Percentiles rank a stretch among this genome's conserved stretches.
Conservation (phyloP, 2,329 filamentous ascomycete genomes). For the Hyphodiscus sp. region DNA sequence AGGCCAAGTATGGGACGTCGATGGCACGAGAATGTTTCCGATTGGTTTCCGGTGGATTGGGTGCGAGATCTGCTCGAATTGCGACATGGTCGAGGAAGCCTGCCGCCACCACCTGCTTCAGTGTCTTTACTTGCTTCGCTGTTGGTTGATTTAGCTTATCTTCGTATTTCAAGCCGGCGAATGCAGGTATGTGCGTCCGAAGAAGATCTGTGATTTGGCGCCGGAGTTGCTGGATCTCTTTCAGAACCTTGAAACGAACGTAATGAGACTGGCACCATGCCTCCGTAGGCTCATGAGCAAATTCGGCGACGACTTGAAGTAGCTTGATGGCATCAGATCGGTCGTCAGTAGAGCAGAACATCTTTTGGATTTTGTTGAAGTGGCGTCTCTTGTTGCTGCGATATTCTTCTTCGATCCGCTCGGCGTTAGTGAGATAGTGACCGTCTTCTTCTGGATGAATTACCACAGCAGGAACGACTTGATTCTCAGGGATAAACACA, state of each 20-base stretch:
- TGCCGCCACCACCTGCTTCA: conserved; percentile 87
- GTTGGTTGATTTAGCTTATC: conserved; percentile 54
- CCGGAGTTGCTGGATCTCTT: conserved; percentile 78
- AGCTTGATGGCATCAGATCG: conserved; percentile 85
- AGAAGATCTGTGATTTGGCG: conserved; percentile 78
- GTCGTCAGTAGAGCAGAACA: conserved; percentile 75
- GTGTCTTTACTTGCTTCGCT: conserved; percentile 63
- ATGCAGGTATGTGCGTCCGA: conserved; percentile 64
- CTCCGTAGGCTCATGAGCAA: conserved; percentile 66
- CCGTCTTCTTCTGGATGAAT: conserved; percentile 38
- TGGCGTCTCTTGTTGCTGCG: conserved; percentile 55
- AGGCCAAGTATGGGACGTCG: conserved; percentile 84
- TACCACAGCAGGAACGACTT: conserved; percentile 56
- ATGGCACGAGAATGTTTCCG: conserved; percentile 78
- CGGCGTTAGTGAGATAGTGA: conserved; percentile 53
- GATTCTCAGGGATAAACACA: conserved; percentile 76
- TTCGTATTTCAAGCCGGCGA: conserved; percentile 47
- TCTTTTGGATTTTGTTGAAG: conserved; percentile 66
- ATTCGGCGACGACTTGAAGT: conserved; percentile 81
- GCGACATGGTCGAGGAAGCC: conserved; percentile 94
- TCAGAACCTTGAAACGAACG: conserved; percentile 78
- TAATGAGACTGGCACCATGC: conserved; percentile 78
- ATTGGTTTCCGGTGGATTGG: conserved; percentile 58
- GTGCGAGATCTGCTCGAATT: conserved; percentile 81
- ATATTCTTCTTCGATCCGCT: conserved; percentile 65